Base-by-base conservation (phyloP, 306 rosid genomes). In the Nissolia schottii region DNA sequence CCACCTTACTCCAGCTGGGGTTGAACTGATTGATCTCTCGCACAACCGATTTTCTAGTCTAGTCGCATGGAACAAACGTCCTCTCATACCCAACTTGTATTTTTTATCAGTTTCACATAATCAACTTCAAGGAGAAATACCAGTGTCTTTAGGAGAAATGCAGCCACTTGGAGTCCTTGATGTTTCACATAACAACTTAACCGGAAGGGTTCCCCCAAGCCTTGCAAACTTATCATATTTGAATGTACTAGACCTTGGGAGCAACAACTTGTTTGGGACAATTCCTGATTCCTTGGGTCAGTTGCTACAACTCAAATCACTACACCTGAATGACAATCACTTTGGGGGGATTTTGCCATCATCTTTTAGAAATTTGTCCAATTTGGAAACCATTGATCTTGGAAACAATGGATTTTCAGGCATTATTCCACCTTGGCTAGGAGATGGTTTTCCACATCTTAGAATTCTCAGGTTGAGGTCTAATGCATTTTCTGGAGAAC, bases 81-180 rank as follows among this genome's bases (percentile, higher is more conserved):
- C 34, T 34, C 11, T 12, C 53, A 48, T 37, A 45, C 45, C 74
- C 11, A 1, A 15, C 32, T n/a, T 73, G 43, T 0, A 0, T 6
- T 74, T 81, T 67, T 62, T 84, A 7, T 74, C 82, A 64, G 72
- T 81, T 40, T 82, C 87, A 15, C 8, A 49, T 32, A 87, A 87
- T 71, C 66, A 74, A 5, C 25, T 87, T 1, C 57, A 4, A n/a
- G 88, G 83, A 13, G 78, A 70, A 49, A 79, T 84, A 51, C 88
- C 86, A n/a, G 20, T 66, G 0, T 76, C 70, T 22, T 6, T 79
- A 2, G 87, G 82, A 13, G 35, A 60, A 11, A 69, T 73, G 65
- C 2, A 8, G 0, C 0, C 0, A 1, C 77, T 66, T 27, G 3
- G 1, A 16, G 83, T 60, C 74, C 55, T 84, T 56, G 77, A 84